Conservation (phyloP, 1,139 yeast species). For the Diutina siamensis region DNA sequence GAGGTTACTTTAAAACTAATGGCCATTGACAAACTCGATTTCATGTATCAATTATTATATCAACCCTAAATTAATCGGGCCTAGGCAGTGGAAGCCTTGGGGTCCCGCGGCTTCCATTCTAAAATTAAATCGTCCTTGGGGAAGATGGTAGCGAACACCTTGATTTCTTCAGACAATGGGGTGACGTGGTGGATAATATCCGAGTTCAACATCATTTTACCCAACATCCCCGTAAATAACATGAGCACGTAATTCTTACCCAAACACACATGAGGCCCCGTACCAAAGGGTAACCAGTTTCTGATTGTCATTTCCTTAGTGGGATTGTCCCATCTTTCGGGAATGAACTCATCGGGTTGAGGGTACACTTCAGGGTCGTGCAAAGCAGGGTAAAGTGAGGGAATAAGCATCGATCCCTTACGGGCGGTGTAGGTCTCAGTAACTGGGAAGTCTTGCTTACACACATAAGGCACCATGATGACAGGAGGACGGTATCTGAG, state of each 20-base stretch:
- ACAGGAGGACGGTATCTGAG: slow-evolving; percentile 96
- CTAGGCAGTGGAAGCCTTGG: no score
- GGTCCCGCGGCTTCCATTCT: slow-evolving; percentile 58
- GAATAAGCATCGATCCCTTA: slow-evolving; percentile 93
- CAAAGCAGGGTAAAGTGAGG: slow-evolving; percentile 87
- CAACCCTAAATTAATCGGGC: no score
- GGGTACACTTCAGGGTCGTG: slow-evolving; percentile 96
- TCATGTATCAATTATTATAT: no score
- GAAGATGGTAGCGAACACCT: slow-evolving; percentile 95
- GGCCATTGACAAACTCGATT: no score
- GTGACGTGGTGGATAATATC: slow-evolving; percentile 80
- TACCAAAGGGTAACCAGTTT: slow-evolving; percentile 94
- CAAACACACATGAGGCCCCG: slow-evolving; percentile 92
- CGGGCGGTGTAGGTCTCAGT: slow-evolving; percentile 81
- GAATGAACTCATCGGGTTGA: slow-evolving; percentile 85
- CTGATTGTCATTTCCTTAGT: slow-evolving; percentile 49
- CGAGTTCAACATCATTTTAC: slow-evolving; percentile 71
- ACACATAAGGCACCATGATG: slow-evolving; percentile 93
- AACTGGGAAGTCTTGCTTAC: slow-evolving; percentile 74
- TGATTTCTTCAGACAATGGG: slow-evolving; percentile 75
- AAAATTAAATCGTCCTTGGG: slow-evolving; percentile 89
- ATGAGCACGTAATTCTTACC: slow-evolving; percentile 91
- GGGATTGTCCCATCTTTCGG: slow-evolving; percentile 75
- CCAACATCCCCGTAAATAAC: slow-evolving; percentile 81
- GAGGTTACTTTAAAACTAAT: no score